Base-by-base conservation (phyloP, 352 stramenopile species). In the Phytopythium sindhum region DNA sequence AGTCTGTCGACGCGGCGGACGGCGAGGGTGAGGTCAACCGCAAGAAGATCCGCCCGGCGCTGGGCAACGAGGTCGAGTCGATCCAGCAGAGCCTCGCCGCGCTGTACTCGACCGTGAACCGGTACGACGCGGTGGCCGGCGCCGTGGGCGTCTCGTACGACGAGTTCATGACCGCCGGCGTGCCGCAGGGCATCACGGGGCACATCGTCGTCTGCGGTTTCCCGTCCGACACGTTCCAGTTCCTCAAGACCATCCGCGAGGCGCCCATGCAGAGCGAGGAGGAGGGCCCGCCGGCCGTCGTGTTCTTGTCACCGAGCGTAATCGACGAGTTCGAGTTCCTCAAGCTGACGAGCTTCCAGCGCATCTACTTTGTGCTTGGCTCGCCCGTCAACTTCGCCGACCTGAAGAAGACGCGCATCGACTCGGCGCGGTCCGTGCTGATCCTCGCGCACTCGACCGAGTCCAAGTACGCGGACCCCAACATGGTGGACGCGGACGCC, bases 401-500 rank as follows among this genome's bases (percentile, higher is more conserved):
- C 35, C 72, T 93, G 6, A 81, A 85, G 48, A 84, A 78, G 42
- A 91, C 82, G 12, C 77, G 81, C 29, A 90, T 93, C 23, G 75
- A 80, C 28, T 65, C 59, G 1, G 79, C 79, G 21, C 77, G 72
- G 12, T 82, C 81, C 0, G 81, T 93, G 37, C 65, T 93, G 39
- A 86, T 93, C 47, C 72, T 91, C 39, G 88, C 80, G 7, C 69
- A 75, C 26, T 60, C 76, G 5, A 61, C 39, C 0, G 73, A 80
- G 47, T 73, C 72, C 10, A 65, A 70, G 47, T 93, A 90, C 60
- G 75, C 82, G 0, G 85, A 93, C 50, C 75, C 80, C 8, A 93
- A 93, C 56, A 93, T 93, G 85, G 73, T 93, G 8, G 85, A 93
- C 48, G 82, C 85, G 7, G 80, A 93, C 55, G 85, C 85, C 12